Percentiles rank a stretch among this genome's conserved stretches.
These are phyloP conservation scores for Apiotrichum porosum DNA, from an alignment of 1,284 basidiomycete species.

Conservation along the genomic window DNA sequence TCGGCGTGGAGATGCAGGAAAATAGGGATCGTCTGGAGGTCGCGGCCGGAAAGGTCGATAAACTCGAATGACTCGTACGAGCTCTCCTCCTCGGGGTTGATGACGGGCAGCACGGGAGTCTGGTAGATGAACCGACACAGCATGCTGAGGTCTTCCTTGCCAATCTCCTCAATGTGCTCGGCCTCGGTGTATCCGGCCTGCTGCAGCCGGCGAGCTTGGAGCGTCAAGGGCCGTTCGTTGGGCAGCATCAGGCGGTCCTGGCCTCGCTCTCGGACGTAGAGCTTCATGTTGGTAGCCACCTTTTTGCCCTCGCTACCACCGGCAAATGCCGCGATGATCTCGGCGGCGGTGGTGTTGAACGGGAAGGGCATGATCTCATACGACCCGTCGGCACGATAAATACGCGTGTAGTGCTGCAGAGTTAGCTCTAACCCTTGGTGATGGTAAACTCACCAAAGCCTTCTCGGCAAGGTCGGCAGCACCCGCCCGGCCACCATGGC, in stretches of 20 bases:
- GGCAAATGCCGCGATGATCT: constrained; percentile 60
- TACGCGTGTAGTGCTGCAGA: constrained; percentile 56
- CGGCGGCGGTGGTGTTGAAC: constrained; percentile 63
- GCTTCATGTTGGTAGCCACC: constrained; percentile 58
- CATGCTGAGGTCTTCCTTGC: constrained; percentile 76
- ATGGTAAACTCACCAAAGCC: constrained; percentile 19
- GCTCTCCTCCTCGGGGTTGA: constrained; percentile 63
- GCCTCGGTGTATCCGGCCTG: constrained; percentile 85
- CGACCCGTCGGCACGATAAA: constrained; percentile 70
- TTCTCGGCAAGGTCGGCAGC: constrained; percentile 1
- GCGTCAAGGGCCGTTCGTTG: constrained; percentile 78
- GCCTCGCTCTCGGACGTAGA: constrained; percentile 78
- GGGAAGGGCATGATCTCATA: constrained; percentile 68
- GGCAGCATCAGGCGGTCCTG: constrained; percentile 75
- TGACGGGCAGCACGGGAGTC: constrained; percentile 53
- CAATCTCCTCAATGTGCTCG: constrained; percentile 76
- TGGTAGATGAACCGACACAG: constrained; percentile 78
- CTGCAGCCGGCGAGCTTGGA: constrained; percentile 76
- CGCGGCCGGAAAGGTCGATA: constrained; percentile 77
- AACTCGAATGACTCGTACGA: constrained; percentile 70
- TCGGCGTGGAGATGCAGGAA: constrained; percentile 81
- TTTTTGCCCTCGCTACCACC: constrained; percentile 51
- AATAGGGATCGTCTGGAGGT: constrained; percentile 86
- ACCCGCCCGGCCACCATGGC: no score
- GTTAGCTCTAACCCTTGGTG: not conserved